These are phyloP conservation scores for Linnemannia hyalina DNA, from an alignment of 192 early-diverging fungal genomes.

Conservation along the genomic window DNA sequence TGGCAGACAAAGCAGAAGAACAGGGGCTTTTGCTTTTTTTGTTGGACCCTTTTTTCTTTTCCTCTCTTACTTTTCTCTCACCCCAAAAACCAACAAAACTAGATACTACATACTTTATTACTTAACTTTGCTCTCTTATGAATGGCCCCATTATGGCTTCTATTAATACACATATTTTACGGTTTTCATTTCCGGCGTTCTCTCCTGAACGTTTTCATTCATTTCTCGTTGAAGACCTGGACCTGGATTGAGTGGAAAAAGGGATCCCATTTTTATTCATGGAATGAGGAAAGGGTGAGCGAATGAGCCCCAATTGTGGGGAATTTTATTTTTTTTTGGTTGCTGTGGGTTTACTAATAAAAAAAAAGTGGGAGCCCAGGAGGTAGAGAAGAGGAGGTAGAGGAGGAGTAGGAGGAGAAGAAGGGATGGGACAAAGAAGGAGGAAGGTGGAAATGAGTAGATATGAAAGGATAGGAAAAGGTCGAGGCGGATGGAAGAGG, in stretches of 20 bases:
- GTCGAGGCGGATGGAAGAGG: background rate
- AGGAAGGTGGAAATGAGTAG: background rate
- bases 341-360: conserved; percentile 11
- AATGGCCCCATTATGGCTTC: background rate
- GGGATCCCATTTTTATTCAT: background rate
- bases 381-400: background rate
- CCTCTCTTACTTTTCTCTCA: no score
- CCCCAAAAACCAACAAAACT: conserved; percentile 1
- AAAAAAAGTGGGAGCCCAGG: background rate
- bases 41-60: background rate
- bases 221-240: background rate
- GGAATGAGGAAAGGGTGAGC: background rate
- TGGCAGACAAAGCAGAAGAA: background rate
- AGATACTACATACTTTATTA: background rate
- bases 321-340: background rate
- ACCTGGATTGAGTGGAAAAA: background rate
- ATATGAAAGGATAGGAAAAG: background rate
- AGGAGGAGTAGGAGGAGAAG: background rate
- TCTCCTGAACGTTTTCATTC: background rate
- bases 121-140: background rate
- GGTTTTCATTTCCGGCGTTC: conserved; percentile 10
- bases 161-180: conserved; percentile 1
- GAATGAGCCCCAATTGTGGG: background rate
- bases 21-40: background rate
- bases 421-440: background rate